Percentiles rank a stretch among this genome's conserved stretches.
Evolutionary conservation across 257 asterid genomes (phyloP).

Genomic region (Euphrasia confusa): DNA sequence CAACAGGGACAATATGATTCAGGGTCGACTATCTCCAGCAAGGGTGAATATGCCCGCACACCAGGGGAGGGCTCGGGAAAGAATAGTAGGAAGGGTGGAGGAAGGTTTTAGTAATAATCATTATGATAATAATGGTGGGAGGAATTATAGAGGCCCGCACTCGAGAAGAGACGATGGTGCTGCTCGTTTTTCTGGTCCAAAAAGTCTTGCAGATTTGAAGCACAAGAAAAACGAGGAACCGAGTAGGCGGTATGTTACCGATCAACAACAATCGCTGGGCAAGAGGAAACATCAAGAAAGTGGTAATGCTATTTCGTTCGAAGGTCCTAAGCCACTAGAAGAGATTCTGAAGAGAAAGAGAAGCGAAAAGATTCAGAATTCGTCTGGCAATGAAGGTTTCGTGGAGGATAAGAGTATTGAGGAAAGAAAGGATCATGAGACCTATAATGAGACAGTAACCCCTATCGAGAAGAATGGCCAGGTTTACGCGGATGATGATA

Average conservation of each 20-base stretch:
- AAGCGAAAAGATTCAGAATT: conserved; percentile 32
- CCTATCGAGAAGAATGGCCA: no score
- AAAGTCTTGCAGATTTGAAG: conserved; percentile 73
- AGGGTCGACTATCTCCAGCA: conserved; percentile 40
- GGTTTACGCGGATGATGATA: no score
- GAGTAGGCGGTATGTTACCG: conserved; percentile 29
- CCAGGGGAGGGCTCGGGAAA: conserved; percentile 53
- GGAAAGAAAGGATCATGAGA: conserved; percentile 16
- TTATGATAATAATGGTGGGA: conserved; percentile 31
- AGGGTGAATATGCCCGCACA: conserved; percentile 37
- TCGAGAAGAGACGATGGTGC: conserved; percentile 47
- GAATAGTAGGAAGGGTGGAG: conserved; percentile 52
- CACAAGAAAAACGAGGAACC: conserved; percentile 39
- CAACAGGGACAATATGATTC: conserved; percentile 17
- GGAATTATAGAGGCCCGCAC: conserved; percentile 36
- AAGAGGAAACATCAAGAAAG: conserved; percentile 62
- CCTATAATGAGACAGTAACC: no score
- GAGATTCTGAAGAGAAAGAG: conserved; percentile 83
- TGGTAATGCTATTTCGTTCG: conserved; percentile 50
- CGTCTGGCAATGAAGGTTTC: no score
- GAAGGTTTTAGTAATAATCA: conserved; percentile 27
- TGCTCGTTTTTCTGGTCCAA: conserved; percentile 56
- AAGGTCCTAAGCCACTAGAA: conserved; percentile 81
- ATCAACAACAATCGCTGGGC: conserved; percentile 45
- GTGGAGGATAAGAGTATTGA: no score